Conservation (phyloP, 1,284 basidiomycete species). For the Cystobasidium sp. region DNA sequence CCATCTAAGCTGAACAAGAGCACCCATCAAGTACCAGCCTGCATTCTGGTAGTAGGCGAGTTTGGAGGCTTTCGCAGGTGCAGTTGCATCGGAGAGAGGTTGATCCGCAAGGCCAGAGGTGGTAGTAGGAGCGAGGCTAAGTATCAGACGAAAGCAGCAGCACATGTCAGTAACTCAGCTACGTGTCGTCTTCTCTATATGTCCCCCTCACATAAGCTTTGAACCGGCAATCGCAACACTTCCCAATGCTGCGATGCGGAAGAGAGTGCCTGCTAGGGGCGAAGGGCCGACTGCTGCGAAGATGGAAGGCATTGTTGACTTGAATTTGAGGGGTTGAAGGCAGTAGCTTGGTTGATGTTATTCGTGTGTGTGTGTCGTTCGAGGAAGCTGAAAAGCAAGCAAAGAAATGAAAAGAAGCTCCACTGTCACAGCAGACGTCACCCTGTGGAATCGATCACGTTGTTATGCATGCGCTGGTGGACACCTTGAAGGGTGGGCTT, state of each 20-base stretch:
- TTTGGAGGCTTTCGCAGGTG: constrained; percentile 36
- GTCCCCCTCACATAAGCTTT: constrained; percentile 21
- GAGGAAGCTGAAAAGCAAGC: too few relatives aligned
- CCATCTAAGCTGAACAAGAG: constrained; percentile 43
- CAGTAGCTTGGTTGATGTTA: constrained; percentile 1
- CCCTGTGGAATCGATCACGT: neutral
- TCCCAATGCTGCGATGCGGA: constrained; percentile 27
- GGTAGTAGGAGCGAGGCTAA: constrained; percentile 28
- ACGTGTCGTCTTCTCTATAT: neutral
- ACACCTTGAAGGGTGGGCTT: too few relatives aligned
- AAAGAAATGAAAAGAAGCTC: constrained; percentile 2
- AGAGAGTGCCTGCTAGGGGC: constrained; percentile 37
- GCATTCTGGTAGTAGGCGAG: constrained; percentile 39
- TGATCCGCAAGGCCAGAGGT: constrained; percentile 39
- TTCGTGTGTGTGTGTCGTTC: neutral
- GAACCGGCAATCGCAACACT: constrained; percentile 14
- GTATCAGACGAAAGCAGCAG: constrained; percentile 10
- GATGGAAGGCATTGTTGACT: constrained; percentile 31
- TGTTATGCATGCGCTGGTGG: neutral
- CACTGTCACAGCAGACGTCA: constrained; percentile 2
- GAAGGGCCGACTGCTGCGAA: constrained; percentile 32
- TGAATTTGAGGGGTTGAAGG: neutral
- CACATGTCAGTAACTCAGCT: neutral
- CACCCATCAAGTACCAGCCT: constrained; percentile 21
- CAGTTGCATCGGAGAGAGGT: constrained; percentile 29